Evolutionary conservation across 768 basidiomycete species (phyloP), one percentile per base, ranked within the genome.

Genomic region (Leccinellum rugosiceps): DNA sequence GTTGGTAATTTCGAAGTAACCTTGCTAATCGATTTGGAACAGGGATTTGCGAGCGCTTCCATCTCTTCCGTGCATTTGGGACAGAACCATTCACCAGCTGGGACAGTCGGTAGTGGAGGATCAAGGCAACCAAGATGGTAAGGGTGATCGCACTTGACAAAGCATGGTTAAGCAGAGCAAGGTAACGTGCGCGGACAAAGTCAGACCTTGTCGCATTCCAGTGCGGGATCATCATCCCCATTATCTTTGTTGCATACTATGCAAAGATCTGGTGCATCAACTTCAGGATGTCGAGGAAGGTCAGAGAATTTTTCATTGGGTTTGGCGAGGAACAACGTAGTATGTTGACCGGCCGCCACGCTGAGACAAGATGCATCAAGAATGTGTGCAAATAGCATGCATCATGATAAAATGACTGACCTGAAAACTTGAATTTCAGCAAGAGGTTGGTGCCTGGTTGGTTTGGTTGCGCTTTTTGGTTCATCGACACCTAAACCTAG

Each of bases 11-110:
- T 44, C 6, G 9, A 17, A 17, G 57, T 45, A 59, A 52, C 46
- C 70, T 73, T 63, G 35, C 61, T 63, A 13, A 65, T 52, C 19
- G 55, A 1, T 48, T 59, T 63, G 43, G 63, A 53, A 45, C 58
- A 25, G 19, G 52, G 45, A 59, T 23, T 62, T 43, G 64, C 61
- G 26, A 69, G 80, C 6, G 81, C 82, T 10, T 81, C 82, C 4
- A 86, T 86, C 21, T 82, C 78, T 32, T 77, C 77, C 10, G 74
- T 71, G 67, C 94, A 96, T 55, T 83, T 77, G 0, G 88, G 85
- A 65, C 94, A 96, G 78, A 93, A 93, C 93, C 94, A 94, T 74
- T 94, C 90, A 35, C 91, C 95, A 32, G 90, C 88, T 0, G 95
- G 95, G 17, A 95, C 77, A 4, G 79, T 83, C 15, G 75, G 70